A percentile compares a stretch with the other conserved stretches of the same genome.
Evolutionary conservation across 2,329 filamentous ascomycete genomes (phyloP).

Genomic region (Meredithiella fracta): DNA sequence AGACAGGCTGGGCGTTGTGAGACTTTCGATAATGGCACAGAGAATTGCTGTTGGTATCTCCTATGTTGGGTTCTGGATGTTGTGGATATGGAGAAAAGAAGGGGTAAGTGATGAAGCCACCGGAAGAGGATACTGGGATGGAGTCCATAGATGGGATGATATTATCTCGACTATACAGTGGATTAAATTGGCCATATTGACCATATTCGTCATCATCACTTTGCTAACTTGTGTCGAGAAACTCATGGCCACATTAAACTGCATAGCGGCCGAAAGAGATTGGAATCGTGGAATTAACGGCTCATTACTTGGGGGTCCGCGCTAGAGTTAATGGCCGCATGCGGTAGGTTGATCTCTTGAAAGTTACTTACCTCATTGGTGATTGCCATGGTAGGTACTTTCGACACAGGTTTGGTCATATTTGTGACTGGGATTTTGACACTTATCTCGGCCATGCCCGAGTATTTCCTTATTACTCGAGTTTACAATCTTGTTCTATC

Average conservation of each 20-base stretch:
- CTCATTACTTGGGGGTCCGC: conserved; percentile 5
- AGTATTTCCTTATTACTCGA: conserved; percentile 34
- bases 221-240: conserved; percentile 54
- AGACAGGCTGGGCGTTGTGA: conserved; percentile 33
- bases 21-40: conserved; percentile 30
- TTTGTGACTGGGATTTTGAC: conserved; percentile 34
- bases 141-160: background rate
- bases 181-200: conserved; percentile 16
- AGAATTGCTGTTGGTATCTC: conserved; percentile 30
- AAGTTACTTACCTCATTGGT: conserved; percentile 40
- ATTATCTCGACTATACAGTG: no score
- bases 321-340: conserved; percentile 38
- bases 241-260: conserved; percentile 45
- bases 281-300: conserved; percentile 39
- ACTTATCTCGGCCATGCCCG: conserved; percentile 29
- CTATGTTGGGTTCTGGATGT: conserved; percentile 29
- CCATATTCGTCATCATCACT: conserved; percentile 24
- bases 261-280: conserved; percentile 53
- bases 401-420: conserved; percentile 30
- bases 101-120: background rate
- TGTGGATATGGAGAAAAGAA: conserved; percentile 17
- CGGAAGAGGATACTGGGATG: background rate
- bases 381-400: conserved; percentile 37
- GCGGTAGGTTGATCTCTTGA: conserved; percentile 45
- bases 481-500: conserved; percentile 18